phyloP scores from a whole-genome alignment of 371 early-diverging fungal genomes.

The Mucor plumbeus region DNA sequence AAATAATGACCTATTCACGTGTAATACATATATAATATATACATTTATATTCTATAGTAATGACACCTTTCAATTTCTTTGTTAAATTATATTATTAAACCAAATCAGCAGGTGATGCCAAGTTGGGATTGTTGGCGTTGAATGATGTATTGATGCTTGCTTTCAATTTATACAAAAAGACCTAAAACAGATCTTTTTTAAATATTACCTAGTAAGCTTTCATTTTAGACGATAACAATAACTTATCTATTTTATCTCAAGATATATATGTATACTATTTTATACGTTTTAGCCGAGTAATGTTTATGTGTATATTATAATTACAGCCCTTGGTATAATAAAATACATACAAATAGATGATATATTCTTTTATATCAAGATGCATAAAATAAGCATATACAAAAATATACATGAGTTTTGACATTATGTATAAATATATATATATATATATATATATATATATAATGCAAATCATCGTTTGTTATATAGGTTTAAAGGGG shows the following conservation, averaged over 20 bases:
- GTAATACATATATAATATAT: background rate
- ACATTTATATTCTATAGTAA: background rate
- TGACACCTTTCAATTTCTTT: background rate
- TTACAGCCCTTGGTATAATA: no score
- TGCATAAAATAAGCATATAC: no score
- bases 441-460: no score
- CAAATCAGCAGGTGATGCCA: background rate
- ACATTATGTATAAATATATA: no score
- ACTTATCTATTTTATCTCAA: constrained; percentile 1
- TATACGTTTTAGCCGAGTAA: no score
- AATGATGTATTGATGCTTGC: background rate
- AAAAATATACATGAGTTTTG: no score
- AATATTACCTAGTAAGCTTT: background rate
- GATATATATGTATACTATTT: no score
- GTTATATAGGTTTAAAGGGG: background rate
- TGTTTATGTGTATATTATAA: no score
- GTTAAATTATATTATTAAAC: background rate
- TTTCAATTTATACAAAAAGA: background rate
- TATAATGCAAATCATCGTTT: no score
- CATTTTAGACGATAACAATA: background rate
- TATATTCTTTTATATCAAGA: no score
- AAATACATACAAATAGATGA: no score
- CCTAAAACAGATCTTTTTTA: background rate
- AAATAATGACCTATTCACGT: constrained; percentile 7
- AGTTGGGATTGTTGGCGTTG: background rate